Conservation (phyloP, 1,139 yeast genomes). For the Candida mesenterica region DNA sequence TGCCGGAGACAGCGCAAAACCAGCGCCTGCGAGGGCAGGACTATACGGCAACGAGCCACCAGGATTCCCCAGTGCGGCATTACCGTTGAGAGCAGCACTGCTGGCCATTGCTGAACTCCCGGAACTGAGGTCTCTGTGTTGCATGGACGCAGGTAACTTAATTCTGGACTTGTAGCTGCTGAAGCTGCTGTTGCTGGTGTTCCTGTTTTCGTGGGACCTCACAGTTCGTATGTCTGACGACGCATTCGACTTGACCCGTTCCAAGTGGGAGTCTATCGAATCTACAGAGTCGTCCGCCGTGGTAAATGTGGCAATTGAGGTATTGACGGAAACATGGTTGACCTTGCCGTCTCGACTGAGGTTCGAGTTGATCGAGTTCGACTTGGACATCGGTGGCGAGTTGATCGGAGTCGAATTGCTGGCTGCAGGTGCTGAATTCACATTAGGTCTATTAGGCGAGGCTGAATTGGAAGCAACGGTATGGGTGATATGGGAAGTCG, state of each 20-base stretch:
- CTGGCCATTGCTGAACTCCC: background rate
- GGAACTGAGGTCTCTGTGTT: conserved; percentile 9
- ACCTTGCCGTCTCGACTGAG: background rate
- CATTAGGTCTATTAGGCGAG: background rate
- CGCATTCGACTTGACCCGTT: conserved; percentile 1
- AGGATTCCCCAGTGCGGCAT: no score
- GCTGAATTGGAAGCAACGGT: background rate
- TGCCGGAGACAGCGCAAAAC: conserved; percentile 1
- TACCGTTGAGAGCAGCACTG: background rate
- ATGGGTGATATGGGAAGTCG: background rate
- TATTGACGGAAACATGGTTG: background rate
- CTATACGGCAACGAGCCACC: no score
- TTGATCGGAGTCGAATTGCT: no score
- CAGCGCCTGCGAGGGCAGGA: no score
- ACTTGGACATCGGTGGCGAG: background rate
- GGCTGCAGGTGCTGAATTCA: background rate
- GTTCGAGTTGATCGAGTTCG: background rate
- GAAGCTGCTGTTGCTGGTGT: conserved; percentile 28
- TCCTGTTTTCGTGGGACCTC: conserved; percentile 14
- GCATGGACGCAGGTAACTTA: conserved; percentile 29
- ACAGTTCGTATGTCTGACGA: conserved; percentile 5
- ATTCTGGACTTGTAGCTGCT: conserved; percentile 34
- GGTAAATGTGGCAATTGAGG: background rate
- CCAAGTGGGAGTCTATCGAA: background rate
- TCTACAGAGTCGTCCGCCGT: background rate